phyloP scores from a whole-genome alignment of 768 basidiomycete species.

The Lentinula lateritia region DNA sequence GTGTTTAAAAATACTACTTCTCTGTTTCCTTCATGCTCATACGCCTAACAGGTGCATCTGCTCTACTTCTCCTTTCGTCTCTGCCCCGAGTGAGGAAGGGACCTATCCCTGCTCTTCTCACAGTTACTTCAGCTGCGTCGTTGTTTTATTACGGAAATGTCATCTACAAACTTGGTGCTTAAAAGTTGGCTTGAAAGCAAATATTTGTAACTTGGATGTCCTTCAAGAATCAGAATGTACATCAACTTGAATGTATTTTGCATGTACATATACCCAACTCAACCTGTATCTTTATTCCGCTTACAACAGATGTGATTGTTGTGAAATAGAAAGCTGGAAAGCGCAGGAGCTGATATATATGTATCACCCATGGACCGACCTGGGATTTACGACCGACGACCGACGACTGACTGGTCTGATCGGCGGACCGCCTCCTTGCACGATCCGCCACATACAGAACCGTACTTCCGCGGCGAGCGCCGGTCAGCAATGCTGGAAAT shows the following conservation, averaged over 20 bases:
- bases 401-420: too few relatives aligned
- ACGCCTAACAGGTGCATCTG: conserved; percentile 57
- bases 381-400: too few relatives aligned
- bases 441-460: too few relatives aligned
- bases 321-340: neutral
- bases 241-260: neutral
- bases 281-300: neutral
- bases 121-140: conserved; percentile 54
- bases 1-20: conserved; percentile 10
- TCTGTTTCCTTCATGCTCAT: neutral
- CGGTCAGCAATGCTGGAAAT: too few relatives aligned
- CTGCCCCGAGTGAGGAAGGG: conserved; percentile 68
- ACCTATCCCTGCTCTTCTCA: conserved; percentile 62
- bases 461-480: too few relatives aligned
- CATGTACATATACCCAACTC: neutral
- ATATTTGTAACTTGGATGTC: neutral
- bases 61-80: conserved; percentile 68
- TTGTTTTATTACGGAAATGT: conserved; percentile 62
- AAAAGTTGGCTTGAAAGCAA: neutral
- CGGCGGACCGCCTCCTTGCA: too few relatives aligned
- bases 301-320: neutral
- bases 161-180: conserved; percentile 5
- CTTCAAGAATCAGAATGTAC: neutral
- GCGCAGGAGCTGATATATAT: neutral
- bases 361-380: too few relatives aligned